phyloP scores from a whole-genome alignment of 352 stramenopile species.

The Globisporangium paroecandrum region DNA sequence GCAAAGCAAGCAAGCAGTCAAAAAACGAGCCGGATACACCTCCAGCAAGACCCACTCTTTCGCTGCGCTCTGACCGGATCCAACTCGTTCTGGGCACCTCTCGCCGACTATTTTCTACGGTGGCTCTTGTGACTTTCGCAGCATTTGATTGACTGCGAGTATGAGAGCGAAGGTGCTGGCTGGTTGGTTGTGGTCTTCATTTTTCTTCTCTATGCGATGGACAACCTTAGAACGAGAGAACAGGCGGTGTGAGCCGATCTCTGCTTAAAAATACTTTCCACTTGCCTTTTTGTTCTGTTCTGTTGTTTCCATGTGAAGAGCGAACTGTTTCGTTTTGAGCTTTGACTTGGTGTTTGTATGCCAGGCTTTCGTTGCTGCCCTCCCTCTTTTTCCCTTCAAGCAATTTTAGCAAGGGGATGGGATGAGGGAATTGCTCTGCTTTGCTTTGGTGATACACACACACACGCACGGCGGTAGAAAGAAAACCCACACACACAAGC shows the following conservation, averaged over 20 bases:
- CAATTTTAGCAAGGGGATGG: conserved; percentile 4
- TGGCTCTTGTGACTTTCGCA: neutral
- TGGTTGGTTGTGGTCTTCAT: neutral
- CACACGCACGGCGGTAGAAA: conserved; percentile 1
- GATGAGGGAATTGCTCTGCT: neutral
- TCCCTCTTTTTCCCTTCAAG: neutral
- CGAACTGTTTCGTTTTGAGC: conserved; percentile 4
- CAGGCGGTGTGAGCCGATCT: neutral
- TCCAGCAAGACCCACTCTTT: neutral
- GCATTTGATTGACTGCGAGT: neutral
- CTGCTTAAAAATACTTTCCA: neutral
- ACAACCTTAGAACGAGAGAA: neutral
- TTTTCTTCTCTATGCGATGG: neutral
- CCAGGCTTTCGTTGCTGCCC: conserved; percentile 12
- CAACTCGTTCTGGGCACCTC: neutral
- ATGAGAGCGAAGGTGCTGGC: neutral
- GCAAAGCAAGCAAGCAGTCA: neutral
- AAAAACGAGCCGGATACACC: neutral
- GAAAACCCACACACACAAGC: conserved; percentile 17
- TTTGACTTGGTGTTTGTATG: conserved; percentile 5
- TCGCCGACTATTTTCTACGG: neutral
- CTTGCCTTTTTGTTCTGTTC: conserved; percentile 9
- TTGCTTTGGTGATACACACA: neutral
- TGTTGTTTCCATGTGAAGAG: neutral
- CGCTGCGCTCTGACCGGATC: neutral